Base-by-base conservation (phyloP, 1,139 yeast genomes). In the Meyerozyma athensensis region DNA sequence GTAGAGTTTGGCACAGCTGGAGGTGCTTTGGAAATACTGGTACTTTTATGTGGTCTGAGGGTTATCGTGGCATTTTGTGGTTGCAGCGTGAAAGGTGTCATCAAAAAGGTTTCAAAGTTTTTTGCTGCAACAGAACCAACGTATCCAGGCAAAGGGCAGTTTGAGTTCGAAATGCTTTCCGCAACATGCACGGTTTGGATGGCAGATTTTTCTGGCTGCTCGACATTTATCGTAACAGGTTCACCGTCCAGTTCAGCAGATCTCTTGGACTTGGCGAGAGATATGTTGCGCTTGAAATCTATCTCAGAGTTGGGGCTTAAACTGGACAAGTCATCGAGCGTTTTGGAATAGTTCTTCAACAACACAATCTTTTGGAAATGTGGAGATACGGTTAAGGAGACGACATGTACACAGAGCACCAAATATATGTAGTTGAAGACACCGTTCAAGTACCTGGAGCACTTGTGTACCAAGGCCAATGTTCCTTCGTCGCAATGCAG, bases 81-180 rank as follows among this genome's bases (percentile, higher is more conserved):
- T 26, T 55, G 58, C 38, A 63, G 63, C 37, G 58, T 61, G 48
- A 64, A 69, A 19, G 67, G 67, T 37, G 57, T 63, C 41, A 63
- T 58, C 43, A 79, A 72, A 43, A 74, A 77, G 40, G 64, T 73
- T 48, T 77, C 79, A 48, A 79, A 78, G 48, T 79, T 79, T 42
- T 72, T 74, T 4, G 73, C 67, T 5, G 77, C 77, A 8, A 75
- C 70, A 13, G 73, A 59, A 22, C 58, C 55, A 7, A 65, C 10
- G 8, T 9, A 43, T 2, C 61, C 59, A 16, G 61, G 55, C 10
- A 56, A 9, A 12, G 20, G n/a, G 24, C 32, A 4, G 24, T 32
- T 8, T 10, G 20, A n/a, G 14, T 12, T 6, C 31, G 34, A 17
- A 16, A 22, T 18, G 34, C 19, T 10, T 18, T 24, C 20, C n/a